Evolutionary conservation across 2,329 filamentous ascomycete genomes (phyloP).

Genomic region (Aphanocladium album): DNA sequence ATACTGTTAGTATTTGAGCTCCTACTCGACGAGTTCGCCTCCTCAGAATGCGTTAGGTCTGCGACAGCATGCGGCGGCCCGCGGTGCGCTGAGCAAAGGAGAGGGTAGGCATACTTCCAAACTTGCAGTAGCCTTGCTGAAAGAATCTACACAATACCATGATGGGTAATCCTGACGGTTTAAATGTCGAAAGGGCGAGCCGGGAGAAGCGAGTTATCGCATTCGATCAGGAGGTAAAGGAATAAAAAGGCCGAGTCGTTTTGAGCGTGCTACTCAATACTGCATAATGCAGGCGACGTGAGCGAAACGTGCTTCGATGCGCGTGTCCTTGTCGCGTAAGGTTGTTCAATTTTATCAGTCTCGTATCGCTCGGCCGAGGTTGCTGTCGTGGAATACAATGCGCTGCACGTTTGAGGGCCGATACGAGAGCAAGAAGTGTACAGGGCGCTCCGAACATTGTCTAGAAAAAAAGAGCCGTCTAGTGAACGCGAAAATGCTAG

Average conservation of each 20-base stretch:
- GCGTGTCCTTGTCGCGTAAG: not conserved
- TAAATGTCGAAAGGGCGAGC: not conserved
- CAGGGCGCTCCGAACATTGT: not conserved
- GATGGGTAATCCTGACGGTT: slow-evolving; percentile 12
- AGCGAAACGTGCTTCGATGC: not conserved
- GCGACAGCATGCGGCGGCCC: not conserved
- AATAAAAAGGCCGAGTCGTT: not conserved
- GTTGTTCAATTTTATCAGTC: not conserved
- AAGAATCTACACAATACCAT: slow-evolving; percentile 45
- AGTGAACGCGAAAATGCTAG: slow-evolving; percentile 1
- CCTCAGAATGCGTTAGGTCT: too few relatives aligned
- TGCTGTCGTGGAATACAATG: not conserved
- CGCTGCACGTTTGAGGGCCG: not conserved
- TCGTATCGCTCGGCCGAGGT: not conserved
- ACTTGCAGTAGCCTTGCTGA: slow-evolving; percentile 47
- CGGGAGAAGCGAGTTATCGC: not conserved
- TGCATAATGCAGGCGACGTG: not conserved
- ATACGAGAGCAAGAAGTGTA: not conserved
- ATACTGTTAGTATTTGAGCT: not conserved
- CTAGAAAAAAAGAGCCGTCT: not conserved
- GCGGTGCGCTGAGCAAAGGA: not conserved
- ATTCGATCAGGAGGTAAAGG: not conserved
- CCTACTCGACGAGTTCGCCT: too few relatives aligned
- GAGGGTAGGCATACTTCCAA: slow-evolving; percentile 40
- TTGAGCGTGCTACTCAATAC: not conserved